Evolutionary conservation across 106 monocot species (phyloP).

Genomic region (Dendrobium officinale): DNA sequence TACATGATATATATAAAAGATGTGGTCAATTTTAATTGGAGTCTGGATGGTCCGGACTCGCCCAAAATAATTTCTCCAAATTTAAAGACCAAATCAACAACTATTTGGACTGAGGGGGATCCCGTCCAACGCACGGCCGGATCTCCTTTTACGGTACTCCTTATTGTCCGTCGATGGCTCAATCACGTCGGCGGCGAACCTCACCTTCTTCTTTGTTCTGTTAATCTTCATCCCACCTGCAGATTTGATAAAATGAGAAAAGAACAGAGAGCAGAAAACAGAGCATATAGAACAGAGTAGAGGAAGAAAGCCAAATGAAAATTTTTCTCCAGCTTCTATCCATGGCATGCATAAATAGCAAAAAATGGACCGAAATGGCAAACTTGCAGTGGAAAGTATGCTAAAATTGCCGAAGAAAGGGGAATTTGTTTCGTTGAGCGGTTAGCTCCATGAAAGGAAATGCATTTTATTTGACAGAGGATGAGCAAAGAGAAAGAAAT

Average conservation of each 20-base stretch:
- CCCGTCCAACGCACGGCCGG: background rate
- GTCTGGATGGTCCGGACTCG: too few relatives aligned
- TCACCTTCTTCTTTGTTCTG: slow-evolving; percentile 40
- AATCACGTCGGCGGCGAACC: slow-evolving; percentile 56
- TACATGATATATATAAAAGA: too few relatives aligned
- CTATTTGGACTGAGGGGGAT: background rate
- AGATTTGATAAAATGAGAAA: background rate
- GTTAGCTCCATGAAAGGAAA: too few relatives aligned
- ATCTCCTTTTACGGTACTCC: slow-evolving; percentile 30
- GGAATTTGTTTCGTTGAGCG: too few relatives aligned
- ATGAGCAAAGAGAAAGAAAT: too few relatives aligned
- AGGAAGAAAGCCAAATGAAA: background rate
- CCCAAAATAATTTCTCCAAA: too few relatives aligned
- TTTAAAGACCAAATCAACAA: background rate
- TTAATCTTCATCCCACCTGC: background rate
- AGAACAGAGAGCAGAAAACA: background rate
- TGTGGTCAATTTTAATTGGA: too few relatives aligned
- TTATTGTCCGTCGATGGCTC: slow-evolving; percentile 58
- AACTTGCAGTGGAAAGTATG: too few relatives aligned
- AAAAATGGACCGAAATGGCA: too few relatives aligned
- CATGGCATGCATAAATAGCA: too few relatives aligned
- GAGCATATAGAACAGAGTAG: background rate
- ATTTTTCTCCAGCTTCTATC: background rate
- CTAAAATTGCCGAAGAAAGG: too few relatives aligned
- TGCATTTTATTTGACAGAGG: too few relatives aligned